A percentile compares a stretch with the other conserved stretches of the same genome.
Conservation (phyloP, 345 rosid genomes). For the Lagerstroemia speciosa region DNA sequence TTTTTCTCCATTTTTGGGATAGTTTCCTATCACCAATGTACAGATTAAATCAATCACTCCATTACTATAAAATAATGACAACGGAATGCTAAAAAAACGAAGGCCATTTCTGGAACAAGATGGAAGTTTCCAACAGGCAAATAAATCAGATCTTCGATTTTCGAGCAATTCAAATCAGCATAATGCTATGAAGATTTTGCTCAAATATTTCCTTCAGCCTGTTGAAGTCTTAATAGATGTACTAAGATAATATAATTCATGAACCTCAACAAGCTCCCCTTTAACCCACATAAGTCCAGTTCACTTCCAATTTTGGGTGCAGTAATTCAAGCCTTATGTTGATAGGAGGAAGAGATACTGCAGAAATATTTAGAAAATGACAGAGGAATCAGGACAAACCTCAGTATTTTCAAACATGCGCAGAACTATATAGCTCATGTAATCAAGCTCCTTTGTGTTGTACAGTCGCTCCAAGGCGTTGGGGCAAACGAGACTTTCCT, state of each 20-base stretch:
- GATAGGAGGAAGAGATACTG: neutral
- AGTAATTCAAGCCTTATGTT: neutral
- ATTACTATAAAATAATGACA: neutral
- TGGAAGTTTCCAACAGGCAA: too few species aligned
- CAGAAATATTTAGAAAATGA: neutral
- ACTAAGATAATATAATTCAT: neutral
- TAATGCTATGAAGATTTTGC: too few species aligned
- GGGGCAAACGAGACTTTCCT: slow-evolving; percentile 75
- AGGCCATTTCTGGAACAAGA: too few species aligned
- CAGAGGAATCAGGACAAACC: slow-evolving; percentile 24
- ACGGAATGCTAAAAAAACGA: too few species aligned
- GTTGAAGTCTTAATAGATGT: neutral
- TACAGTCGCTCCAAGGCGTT: slow-evolving; percentile 68
- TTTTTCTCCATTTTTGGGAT: neutral
- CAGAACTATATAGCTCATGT: slow-evolving; percentile 94
- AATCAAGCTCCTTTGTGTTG: slow-evolving; percentile 94
- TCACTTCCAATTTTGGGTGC: neutral
- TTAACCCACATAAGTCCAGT: neutral
- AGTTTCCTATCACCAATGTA: neutral
- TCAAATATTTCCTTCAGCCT: neutral
- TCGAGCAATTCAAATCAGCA: neutral
- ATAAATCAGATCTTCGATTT: neutral
- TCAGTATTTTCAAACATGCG: slow-evolving; percentile 90
- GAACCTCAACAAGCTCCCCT: neutral
- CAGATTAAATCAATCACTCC: too few species aligned